These are phyloP conservation scores for Aspergillus nanangensis DNA, from an alignment of 495 filamentous ascomycete genomes.

Conservation along the genomic window DNA sequence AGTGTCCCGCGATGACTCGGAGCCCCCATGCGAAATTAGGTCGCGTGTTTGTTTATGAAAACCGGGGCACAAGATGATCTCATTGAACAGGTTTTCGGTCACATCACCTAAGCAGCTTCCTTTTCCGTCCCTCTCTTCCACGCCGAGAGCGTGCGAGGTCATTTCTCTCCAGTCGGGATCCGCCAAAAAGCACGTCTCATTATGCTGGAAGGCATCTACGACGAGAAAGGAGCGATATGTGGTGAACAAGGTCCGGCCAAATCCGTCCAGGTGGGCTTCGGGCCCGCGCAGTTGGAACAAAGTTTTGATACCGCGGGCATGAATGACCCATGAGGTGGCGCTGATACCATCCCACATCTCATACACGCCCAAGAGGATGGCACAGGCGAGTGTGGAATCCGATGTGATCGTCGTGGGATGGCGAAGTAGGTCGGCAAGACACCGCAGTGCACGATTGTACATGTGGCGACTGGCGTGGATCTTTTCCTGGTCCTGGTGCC, in stretches of 20 bases:
- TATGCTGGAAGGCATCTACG: conserved; percentile 20
- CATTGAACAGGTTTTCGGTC: no score
- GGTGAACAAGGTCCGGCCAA: conserved; percentile 29
- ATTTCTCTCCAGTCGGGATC: conserved; percentile 32
- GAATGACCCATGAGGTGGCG: conserved; percentile 28
- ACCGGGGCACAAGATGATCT: no score
- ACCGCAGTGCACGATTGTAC: conserved; percentile 20
- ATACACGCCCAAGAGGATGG: conserved; percentile 28
- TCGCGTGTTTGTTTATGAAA: no score
- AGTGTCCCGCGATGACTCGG: no score
- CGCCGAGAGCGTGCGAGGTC: no score
- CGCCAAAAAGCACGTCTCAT: conserved; percentile 28
- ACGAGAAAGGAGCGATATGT: conserved; percentile 30
- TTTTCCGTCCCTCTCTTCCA: no score
- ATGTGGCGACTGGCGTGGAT: conserved; percentile 14
- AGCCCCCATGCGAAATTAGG: no score
- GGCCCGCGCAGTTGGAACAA: conserved; percentile 31
- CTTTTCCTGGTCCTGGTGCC: conserved; percentile 17
- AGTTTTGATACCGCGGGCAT: conserved; percentile 31
- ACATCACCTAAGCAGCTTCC: no score
- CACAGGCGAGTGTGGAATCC: conserved; percentile 22
- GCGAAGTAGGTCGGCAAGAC: conserved; percentile 12
- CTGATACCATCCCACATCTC: conserved; percentile 31
- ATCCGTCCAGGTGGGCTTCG: conserved; percentile 23
- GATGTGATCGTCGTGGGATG: conserved; percentile 19